Percentiles rank a stretch among this genome's conserved stretches.
phyloP scores from a whole-genome alignment of 2,329 filamentous ascomycete species.

The Tolypocladium inflatum region DNA sequence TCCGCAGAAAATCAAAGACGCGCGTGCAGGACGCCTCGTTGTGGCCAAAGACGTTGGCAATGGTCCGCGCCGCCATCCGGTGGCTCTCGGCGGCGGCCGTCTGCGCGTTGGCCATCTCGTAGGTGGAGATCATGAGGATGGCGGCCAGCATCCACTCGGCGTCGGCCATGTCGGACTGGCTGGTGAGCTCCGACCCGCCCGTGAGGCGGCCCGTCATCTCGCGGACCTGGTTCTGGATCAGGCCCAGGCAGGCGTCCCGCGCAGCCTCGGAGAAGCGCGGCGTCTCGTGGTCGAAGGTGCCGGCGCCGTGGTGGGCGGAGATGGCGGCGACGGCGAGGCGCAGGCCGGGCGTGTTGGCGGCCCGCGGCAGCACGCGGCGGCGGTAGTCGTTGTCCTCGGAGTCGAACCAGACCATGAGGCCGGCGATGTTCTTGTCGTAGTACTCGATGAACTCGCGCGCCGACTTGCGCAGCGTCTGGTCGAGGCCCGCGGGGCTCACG shows the following conservation, averaged over 20 bases:
- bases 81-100: slow-evolving; percentile 16
- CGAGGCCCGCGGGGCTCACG: slow-evolving; percentile 2
- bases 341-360: slow-evolving; percentile 14
- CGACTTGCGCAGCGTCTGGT: slow-evolving; percentile 9
- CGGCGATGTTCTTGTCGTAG: slow-evolving; percentile 17
- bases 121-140: slow-evolving; percentile 19
- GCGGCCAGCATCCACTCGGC: slow-evolving; percentile 20
- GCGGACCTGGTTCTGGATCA: slow-evolving; percentile 13
- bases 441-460: slow-evolving; percentile 16
- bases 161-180: slow-evolving; percentile 12
- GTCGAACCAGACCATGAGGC: slow-evolving; percentile 22
- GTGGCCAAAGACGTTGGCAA: slow-evolving; percentile 17
- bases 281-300: slow-evolving; percentile 9
- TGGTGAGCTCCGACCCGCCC: slow-evolving; percentile 11
- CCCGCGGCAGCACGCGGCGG: slow-evolving; percentile 14
- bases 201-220: slow-evolving; percentile 15
- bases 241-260: slow-evolving; percentile 14
- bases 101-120: slow-evolving; percentile 18
- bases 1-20: slow-evolving; percentile 17
- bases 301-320: slow-evolving; percentile 17
- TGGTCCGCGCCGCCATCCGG: slow-evolving; percentile 15
- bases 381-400: slow-evolving; percentile 18
- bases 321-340: slow-evolving; percentile 18
- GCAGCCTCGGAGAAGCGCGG: slow-evolving; percentile 15
- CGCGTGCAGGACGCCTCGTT: slow-evolving; percentile 9